Percentiles rank a stretch among this genome's conserved stretches.
Evolutionary conservation across 1,139 yeast genomes (phyloP).

Genomic region (Hansenula sp.): DNA sequence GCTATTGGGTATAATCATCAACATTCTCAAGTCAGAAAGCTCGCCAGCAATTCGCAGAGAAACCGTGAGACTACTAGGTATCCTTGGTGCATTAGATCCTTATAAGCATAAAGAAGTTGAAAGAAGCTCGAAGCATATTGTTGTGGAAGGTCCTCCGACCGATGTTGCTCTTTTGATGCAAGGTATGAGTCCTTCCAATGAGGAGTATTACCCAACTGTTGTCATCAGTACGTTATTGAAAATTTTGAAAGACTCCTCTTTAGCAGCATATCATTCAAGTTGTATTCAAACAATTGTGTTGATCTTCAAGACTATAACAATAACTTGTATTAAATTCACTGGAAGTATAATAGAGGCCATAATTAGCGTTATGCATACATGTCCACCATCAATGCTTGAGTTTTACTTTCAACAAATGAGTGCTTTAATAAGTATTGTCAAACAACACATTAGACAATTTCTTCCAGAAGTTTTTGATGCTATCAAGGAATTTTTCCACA

Average conservation of each 20-base stretch:
- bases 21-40: conserved; percentile 75
- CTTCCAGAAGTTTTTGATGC: conserved; percentile 73
- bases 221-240: conserved; percentile 83
- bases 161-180: conserved; percentile 89
- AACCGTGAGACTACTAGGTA: conserved; percentile 84
- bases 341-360: conserved; percentile 88
- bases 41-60: conserved; percentile 75
- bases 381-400: conserved; percentile 79
- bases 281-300: conserved; percentile 90
- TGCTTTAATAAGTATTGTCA: conserved; percentile 74
- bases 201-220: conserved; percentile 93
- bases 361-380: conserved; percentile 76
- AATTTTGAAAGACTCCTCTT: conserved; percentile 77
- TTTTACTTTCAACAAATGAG: conserved; percentile 89
- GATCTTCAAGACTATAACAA: conserved; percentile 83
- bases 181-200: conserved; percentile 91
- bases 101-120: conserved; percentile 92
- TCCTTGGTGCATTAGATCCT: conserved; percentile 95
- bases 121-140: conserved; percentile 56
- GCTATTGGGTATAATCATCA: conserved; percentile 73
- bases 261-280: conserved; percentile 82
- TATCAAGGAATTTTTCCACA: conserved; percentile 69
- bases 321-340: conserved; percentile 81
- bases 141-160: conserved; percentile 81
- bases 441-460: conserved; percentile 84